A percentile compares a stretch with the other conserved stretches of the same genome.
phyloP scores from a whole-genome alignment of 371 early-diverging fungal genomes.

The Cokeromyces recurvatus region DNA sequence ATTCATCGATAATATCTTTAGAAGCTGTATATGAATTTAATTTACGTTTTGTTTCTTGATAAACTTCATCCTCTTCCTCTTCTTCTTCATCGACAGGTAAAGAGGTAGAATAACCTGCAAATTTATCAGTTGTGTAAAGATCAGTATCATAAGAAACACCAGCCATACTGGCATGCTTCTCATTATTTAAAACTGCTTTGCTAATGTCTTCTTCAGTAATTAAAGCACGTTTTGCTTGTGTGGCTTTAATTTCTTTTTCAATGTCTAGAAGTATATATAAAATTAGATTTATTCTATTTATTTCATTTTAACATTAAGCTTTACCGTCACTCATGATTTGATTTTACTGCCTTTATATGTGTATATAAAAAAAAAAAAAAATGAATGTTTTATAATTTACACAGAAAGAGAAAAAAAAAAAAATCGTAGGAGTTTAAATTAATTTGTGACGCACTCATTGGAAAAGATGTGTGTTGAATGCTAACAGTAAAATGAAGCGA shows the following conservation, averaged over 20 bases:
- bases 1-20: conserved; percentile 67
- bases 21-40: conserved; percentile 81
- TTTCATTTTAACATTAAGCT: neutral
- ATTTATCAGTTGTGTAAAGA: conserved; percentile 69
- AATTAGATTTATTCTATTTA: neutral
- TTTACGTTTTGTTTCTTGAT: conserved; percentile 43
- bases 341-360: too few relatives aligned
- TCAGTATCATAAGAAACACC: conserved; percentile 77
- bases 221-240: conserved; percentile 52
- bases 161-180: conserved; percentile 50
- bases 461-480: too few relatives aligned
- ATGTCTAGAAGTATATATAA: conserved; percentile 43
- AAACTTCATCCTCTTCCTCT: conserved; percentile 46
- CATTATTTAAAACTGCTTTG: conserved; percentile 34
- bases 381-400: too few relatives aligned
- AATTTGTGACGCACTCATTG: too few relatives aligned
- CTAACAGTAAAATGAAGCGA: too few relatives aligned
- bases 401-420: neutral
- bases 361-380: too few relatives aligned
- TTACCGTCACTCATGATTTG: too few relatives aligned
- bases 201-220: conserved; percentile 41
- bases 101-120: conserved; percentile 68
- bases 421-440: too few relatives aligned
- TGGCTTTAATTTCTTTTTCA: conserved; percentile 59
- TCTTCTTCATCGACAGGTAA: conserved; percentile 57